A percentile compares a stretch with the other conserved stretches of the same genome.
These are phyloP conservation scores for Cercospora sesami DNA, from an alignment of 2,329 filamentous ascomycete genomes.

Conservation along the genomic window DNA sequence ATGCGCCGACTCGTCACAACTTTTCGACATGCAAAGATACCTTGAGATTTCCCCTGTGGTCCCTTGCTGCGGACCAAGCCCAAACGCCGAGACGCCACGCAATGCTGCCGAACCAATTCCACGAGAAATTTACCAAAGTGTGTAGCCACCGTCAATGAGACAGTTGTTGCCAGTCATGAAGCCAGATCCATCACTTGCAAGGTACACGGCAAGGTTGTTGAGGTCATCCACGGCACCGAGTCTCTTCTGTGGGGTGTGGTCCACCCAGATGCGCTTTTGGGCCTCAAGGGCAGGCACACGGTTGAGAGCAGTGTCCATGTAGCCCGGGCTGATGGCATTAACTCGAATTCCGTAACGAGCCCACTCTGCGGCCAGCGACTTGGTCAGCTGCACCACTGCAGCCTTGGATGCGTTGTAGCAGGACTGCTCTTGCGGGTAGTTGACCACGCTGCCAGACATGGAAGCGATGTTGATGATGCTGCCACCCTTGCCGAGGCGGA, in stretches of 20 bases:
- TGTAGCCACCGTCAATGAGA: conserved; percentile 70
- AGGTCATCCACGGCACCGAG: conserved; percentile 73
- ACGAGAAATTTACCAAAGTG: conserved; percentile 48
- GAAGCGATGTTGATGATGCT: conserved; percentile 75
- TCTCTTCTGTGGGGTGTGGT: conserved; percentile 70
- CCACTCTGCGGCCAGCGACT: conserved; percentile 82
- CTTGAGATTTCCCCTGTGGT: background rate
- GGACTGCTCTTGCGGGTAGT: conserved; percentile 69
- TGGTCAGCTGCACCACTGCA: conserved; percentile 73
- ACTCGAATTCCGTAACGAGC: conserved; percentile 77
- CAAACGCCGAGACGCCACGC: conserved; percentile 24
- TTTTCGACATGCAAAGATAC: conserved; percentile 5
- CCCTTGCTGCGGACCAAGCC: conserved; percentile 8
- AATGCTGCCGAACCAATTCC: conserved; percentile 5
- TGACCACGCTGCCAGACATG: conserved; percentile 52
- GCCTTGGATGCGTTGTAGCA: conserved; percentile 86
- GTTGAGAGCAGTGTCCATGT: conserved; percentile 84
- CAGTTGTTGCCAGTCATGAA: conserved; percentile 79
- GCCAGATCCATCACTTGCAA: conserved; percentile 68
- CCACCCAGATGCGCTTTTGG: conserved; percentile 79
- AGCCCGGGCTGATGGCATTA: conserved; percentile 81
- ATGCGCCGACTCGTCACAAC: conserved; percentile 3
- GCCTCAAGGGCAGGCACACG: conserved; percentile 74
- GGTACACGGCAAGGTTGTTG: conserved; percentile 74
- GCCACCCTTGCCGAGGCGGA: conserved; percentile 67